A percentile compares a stretch with the other conserved stretches of the same genome.
Evolutionary conservation across 805 yeast species (phyloP).

Genomic region (Maudiozyma turicensis): DNA sequence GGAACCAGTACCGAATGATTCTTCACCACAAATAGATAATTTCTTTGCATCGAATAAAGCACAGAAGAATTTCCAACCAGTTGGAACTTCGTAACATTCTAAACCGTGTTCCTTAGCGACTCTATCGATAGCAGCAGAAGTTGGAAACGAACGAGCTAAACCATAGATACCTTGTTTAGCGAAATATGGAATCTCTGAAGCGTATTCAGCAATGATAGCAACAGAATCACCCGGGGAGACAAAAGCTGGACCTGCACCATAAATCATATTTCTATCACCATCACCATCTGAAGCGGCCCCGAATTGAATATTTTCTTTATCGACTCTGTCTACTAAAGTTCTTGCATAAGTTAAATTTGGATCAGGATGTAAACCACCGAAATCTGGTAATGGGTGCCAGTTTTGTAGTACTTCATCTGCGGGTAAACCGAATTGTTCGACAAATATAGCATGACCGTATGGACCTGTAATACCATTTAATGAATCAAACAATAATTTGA

Average conservation of each 20-base stretch:
- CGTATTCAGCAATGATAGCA: conserved; percentile 93
- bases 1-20: conserved; percentile 95
- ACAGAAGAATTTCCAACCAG: conserved; percentile 98
- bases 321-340: conserved; percentile 81
- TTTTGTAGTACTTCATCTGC: conserved; percentile 60
- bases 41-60: conserved; percentile 88
- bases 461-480: conserved; percentile 97
- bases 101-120: conserved; percentile 76
- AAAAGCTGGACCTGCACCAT: conserved; percentile 79
- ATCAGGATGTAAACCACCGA: conserved; percentile 97
- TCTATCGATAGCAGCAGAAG: conserved; percentile 85
- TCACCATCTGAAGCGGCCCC: conserved; percentile 99
- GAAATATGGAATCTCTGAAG: conserved; percentile 88
- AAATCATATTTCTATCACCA: conserved; percentile 97
- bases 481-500: conserved; percentile 77
- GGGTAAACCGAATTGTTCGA: conserved; percentile 76
- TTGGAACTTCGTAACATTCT: conserved; percentile 86
- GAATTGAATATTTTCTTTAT: conserved; percentile 67
- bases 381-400: conserved; percentile 71
- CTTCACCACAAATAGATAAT: conserved; percentile 95
- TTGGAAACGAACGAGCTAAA: conserved; percentile 95
- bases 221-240: conserved; percentile 98
- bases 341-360: conserved; percentile 93
- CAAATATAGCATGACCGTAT: conserved; percentile 75
- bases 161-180: conserved; percentile 78